phyloP scores from a whole-genome alignment of 106 monocot genomes.

The Dendrobium nobile region DNA sequence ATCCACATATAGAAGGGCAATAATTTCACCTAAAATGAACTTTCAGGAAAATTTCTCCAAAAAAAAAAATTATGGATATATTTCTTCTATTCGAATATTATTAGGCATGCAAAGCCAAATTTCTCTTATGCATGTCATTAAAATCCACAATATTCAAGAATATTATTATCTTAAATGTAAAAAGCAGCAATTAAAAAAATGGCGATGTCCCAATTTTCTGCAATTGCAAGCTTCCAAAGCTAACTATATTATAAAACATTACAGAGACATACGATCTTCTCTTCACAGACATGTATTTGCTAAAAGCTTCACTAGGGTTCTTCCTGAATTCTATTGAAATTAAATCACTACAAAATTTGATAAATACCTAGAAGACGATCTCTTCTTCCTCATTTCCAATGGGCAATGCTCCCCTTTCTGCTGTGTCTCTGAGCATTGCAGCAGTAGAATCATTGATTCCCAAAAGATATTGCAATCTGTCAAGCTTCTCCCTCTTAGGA shows the following conservation, averaged over 20 bases:
- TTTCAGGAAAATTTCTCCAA: too few species aligned
- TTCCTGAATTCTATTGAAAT: constrained; percentile 21
- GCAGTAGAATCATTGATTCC: constrained; percentile 67
- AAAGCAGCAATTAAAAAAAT: not conserved
- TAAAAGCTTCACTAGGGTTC: not conserved
- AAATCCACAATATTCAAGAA: too few species aligned
- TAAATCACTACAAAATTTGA: constrained; percentile 1
- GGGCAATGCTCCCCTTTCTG: constrained; percentile 51
- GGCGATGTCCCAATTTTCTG: not conserved
- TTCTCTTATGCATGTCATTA: too few species aligned
- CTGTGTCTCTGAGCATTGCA: constrained; percentile 43
- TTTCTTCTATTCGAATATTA: too few species aligned
- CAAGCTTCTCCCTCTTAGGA: constrained; percentile 71
- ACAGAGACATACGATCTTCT: not conserved
- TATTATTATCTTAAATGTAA: too few species aligned
- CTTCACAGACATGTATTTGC: not conserved
- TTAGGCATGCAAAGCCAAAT: too few species aligned
- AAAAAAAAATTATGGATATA: too few species aligned
- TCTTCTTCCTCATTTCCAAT: constrained; percentile 73
- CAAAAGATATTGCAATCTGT: constrained; percentile 74
- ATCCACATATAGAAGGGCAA: too few species aligned
- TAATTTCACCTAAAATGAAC: too few species aligned
- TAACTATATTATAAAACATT: not conserved
- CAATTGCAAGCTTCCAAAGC: not conserved
- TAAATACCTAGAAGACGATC: constrained; percentile 50